Evolutionary conservation across 2,329 filamentous ascomycete species (phyloP).

Genomic region (Pseudogymnoascus sp.): DNA sequence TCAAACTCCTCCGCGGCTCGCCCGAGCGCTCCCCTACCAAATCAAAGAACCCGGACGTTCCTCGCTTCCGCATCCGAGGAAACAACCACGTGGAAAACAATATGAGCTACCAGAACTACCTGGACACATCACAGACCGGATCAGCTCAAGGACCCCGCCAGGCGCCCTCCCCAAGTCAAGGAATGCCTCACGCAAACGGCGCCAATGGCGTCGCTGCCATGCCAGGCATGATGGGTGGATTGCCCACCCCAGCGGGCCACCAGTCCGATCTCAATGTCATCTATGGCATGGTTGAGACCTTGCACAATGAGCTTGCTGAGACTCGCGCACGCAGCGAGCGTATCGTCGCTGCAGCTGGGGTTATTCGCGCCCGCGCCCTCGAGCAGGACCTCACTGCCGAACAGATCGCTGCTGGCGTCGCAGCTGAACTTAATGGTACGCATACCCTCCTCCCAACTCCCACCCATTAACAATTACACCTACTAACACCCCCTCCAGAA

Average conservation of each 20-base stretch:
- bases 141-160: conserved; percentile 19
- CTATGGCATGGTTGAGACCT: conserved; percentile 60
- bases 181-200: conserved; percentile 26
- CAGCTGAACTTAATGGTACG: conserved; percentile 51
- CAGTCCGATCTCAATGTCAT: conserved; percentile 63
- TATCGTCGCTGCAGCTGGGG: conserved; percentile 56
- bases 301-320: conserved; percentile 56
- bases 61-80: background rate
- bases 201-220: conserved; percentile 27
- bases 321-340: conserved; percentile 56
- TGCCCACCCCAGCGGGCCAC: conserved; percentile 58
- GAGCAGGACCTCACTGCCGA: conserved; percentile 49
- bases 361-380: conserved; percentile 51
- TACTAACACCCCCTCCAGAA: conserved; percentile 31
- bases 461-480: conserved; percentile 12
- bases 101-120: conserved; percentile 23
- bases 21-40: background rate
- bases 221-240: conserved; percentile 34
- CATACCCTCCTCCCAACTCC: conserved; percentile 7
- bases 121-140: conserved; percentile 20
- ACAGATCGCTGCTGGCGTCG: conserved; percentile 48
- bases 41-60: background rate
- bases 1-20: background rate
- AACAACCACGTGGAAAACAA: background rate
- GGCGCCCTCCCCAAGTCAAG: conserved; percentile 28